A percentile compares a stretch with the other conserved stretches of the same genome.
Conservation (phyloP, 2,329 filamentous ascomycete species). For the Fusarium vanettenii region DNA sequence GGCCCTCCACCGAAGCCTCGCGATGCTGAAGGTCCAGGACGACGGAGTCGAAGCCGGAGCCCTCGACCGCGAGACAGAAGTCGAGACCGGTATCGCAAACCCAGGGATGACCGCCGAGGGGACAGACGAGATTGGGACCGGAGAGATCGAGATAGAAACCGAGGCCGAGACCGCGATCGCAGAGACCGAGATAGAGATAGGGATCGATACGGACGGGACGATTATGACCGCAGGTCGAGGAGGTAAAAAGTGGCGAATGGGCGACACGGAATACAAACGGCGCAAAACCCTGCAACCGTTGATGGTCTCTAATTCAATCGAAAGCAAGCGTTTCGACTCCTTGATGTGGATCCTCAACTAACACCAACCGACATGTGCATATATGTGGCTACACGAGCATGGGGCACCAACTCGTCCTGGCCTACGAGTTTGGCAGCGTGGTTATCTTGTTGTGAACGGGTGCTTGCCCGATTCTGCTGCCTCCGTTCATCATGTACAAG, state of each 20-base stretch:
- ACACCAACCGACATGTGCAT: slow-evolving; percentile 27
- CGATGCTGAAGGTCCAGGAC: slow-evolving; percentile 13
- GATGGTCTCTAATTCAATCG: slow-evolving; percentile 16
- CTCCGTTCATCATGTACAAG: slow-evolving; percentile 20
- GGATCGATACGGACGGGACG: slow-evolving; percentile 37
- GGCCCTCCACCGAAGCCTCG: slow-evolving; percentile 12
- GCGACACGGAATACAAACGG: slow-evolving; percentile 28
- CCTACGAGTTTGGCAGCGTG: slow-evolving; percentile 33
- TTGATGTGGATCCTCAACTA: slow-evolving; percentile 25
- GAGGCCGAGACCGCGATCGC: slow-evolving; percentile 44
- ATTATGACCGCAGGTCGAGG: slow-evolving; percentile 34
- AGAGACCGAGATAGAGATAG: slow-evolving; percentile 33
- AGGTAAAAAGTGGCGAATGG: slow-evolving; percentile 30
- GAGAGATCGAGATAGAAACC: slow-evolving; percentile 42
- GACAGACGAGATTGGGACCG: slow-evolving; percentile 44
- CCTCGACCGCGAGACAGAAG: slow-evolving; percentile 35
- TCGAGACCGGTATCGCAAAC: slow-evolving; percentile 42
- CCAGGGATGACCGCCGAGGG: slow-evolving; percentile 40
- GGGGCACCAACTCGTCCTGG: slow-evolving; percentile 16
- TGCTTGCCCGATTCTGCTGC: slow-evolving; percentile 1
- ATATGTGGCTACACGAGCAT: slow-evolving; percentile 28
- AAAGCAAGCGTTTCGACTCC: slow-evolving; percentile 26
- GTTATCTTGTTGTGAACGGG: slow-evolving; percentile 6
- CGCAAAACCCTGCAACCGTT: slow-evolving; percentile 20
- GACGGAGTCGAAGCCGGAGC: slow-evolving; percentile 34